These are phyloP conservation scores for Venturia nashicola DNA, from an alignment of 2,329 filamentous ascomycete species.

Conservation along the genomic window DNA sequence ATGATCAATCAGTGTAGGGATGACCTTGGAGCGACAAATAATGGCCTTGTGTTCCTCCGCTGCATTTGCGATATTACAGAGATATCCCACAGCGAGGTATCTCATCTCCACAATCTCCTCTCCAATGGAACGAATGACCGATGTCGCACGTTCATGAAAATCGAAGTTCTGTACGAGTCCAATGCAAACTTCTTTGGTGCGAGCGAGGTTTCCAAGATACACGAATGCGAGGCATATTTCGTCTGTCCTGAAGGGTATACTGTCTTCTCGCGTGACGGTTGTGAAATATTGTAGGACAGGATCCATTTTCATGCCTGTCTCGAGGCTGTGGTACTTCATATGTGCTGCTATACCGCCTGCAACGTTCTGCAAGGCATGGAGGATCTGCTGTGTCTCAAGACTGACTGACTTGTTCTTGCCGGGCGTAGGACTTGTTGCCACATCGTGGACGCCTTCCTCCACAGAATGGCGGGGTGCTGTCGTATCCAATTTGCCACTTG, in stretches of 20 bases:
- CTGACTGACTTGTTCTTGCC: not conserved
- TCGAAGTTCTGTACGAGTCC: not conserved
- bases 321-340: not conserved
- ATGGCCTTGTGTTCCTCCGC: not conserved
- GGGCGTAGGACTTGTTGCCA: not conserved
- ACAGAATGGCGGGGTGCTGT: not conserved
- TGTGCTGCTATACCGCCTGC: not conserved
- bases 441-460: not conserved
- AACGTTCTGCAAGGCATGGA: not conserved
- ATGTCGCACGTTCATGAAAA: not conserved
- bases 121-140: not conserved
- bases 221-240: not conserved
- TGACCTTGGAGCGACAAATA: not conserved
- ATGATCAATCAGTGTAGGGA: not conserved
- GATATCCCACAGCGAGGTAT: not conserved
- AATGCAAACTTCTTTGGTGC: not conserved
- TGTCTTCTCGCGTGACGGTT: not conserved
- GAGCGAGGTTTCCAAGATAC: not conserved
- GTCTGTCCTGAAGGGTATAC: not conserved
- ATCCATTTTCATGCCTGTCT: not conserved
- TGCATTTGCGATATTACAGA: not conserved
- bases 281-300: not conserved
- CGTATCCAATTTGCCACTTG: not conserved
- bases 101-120: not conserved
- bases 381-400: not conserved